Evolutionary conservation across 108 stramenopile species (phyloP).

Genomic region (Bacterosira constricta): DNA sequence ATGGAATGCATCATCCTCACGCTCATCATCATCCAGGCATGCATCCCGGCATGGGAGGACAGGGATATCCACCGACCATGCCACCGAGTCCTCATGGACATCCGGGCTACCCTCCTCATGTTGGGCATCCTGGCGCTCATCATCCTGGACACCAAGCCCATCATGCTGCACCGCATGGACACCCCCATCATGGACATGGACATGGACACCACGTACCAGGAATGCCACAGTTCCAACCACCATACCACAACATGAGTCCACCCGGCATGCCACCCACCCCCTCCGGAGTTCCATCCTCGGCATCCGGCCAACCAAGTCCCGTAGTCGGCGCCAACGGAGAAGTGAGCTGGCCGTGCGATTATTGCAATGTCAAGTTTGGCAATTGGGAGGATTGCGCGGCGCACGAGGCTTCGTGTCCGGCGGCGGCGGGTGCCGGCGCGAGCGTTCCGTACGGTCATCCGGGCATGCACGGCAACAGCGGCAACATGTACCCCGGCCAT

Average conservation of each 20-base stretch:
- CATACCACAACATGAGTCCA: background rate
- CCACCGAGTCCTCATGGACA: background rate
- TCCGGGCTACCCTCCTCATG: background rate
- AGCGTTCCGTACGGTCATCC: constrained; percentile 2
- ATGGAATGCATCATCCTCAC: background rate
- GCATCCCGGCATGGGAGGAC: background rate
- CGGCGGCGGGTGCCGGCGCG: constrained; percentile 20
- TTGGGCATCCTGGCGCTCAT: background rate
- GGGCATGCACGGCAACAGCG: background rate
- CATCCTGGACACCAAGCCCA: background rate
- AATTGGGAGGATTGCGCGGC: constrained; percentile 84
- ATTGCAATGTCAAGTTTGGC: constrained; percentile 76
- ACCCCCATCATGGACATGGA: background rate
- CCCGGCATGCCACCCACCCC: constrained; percentile 1
- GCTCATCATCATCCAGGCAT: background rate
- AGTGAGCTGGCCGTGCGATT: constrained; percentile 82
- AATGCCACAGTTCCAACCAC: background rate
- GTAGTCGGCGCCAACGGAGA: background rate
- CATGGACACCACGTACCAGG: no score
- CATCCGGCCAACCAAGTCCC: no score
- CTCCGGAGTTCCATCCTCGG: no score
- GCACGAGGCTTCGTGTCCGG: constrained; percentile 72
- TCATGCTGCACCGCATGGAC: background rate
- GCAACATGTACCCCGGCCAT: constrained; percentile 18
- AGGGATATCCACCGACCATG: background rate